These are phyloP conservation scores for Akanthomyces lecanii DNA, from an alignment of 2,329 filamentous ascomycete genomes.

Conservation along the genomic window DNA sequence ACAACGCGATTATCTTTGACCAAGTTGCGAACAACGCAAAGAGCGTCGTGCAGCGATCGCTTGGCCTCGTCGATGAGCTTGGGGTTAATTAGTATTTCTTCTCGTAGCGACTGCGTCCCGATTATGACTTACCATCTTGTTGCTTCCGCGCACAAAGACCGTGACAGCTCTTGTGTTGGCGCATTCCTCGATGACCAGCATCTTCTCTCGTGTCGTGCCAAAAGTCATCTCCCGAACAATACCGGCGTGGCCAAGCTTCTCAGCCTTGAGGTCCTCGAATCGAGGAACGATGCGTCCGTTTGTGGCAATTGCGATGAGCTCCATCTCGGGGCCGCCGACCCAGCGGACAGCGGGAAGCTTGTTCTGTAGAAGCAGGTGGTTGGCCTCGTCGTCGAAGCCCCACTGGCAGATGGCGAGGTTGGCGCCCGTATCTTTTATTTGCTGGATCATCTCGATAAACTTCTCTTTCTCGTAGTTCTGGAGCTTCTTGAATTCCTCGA, in stretches of 20 bases:
- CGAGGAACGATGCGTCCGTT: constrained; percentile 96
- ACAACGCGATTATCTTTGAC: constrained; percentile 96
- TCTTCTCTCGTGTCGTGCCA: constrained; percentile 97
- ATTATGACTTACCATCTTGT: constrained; percentile 80
- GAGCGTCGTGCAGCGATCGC: constrained; percentile 91
- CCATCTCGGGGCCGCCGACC: constrained; percentile 97
- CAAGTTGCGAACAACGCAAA: constrained; percentile 95
- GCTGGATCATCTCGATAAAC: constrained; percentile 97
- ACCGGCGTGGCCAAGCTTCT: constrained; percentile 88
- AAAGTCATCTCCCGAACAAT: constrained; percentile 93
- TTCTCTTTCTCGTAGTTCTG: constrained; percentile 95
- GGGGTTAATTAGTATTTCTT: constrained; percentile 21
- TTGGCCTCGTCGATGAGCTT: constrained; percentile 99
- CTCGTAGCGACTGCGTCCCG: background rate
- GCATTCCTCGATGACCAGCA: constrained; percentile 98
- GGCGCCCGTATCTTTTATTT: constrained; percentile 95
- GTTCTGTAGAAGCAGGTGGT: constrained; percentile 95
- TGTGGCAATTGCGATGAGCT: constrained; percentile 96
- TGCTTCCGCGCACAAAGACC: constrained; percentile 92
- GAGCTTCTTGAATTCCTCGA: constrained; percentile 97
- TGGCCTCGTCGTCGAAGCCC: constrained; percentile 99
- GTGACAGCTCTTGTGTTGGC: constrained; percentile 97
- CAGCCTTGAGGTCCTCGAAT: constrained; percentile 87
- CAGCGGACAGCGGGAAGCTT: constrained; percentile 91
- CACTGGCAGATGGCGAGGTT: constrained; percentile 99